Conservation (phyloP, 768 basidiomycete species). For the Leucosporidium creatinivorum region DNA sequence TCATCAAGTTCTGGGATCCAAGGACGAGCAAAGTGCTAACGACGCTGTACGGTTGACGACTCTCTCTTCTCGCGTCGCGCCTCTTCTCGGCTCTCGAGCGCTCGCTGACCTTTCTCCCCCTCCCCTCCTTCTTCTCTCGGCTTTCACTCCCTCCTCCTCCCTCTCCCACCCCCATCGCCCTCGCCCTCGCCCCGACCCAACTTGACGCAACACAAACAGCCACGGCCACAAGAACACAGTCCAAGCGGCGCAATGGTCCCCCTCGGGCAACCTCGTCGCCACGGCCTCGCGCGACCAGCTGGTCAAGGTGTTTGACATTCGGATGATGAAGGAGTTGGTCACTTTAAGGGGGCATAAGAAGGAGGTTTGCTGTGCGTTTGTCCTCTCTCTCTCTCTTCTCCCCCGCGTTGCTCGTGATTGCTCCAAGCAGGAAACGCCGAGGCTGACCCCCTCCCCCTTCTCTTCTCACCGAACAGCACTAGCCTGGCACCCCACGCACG, state of each 20-base stretch:
- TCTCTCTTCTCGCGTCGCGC: constrained; percentile 11
- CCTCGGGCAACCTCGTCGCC: constrained; percentile 86
- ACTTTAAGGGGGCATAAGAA: constrained; percentile 93
- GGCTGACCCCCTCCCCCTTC: neutral
- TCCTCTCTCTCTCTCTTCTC: neutral
- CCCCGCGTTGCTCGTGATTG: neutral
- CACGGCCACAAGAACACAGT: constrained; percentile 97
- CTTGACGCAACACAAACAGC: constrained; percentile 45
- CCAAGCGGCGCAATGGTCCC: constrained; percentile 86
- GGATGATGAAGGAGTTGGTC: constrained; percentile 92
- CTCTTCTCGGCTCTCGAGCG: too few relatives aligned
- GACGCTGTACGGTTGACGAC: constrained; percentile 58
- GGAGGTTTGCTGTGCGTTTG: constrained; percentile 81
- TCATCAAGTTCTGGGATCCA: constrained; percentile 99
- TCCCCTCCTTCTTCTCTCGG: neutral
- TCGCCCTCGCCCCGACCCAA: neutral
- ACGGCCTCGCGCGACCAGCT: constrained; percentile 93
- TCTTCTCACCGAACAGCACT: constrained; percentile 52
- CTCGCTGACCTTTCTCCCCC: neutral
- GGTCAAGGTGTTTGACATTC: constrained; percentile 92
- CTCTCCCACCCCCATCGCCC: neutral
- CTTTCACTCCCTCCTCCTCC: constrained; percentile 8
- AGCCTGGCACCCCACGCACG: constrained; percentile 93
- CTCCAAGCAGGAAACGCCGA: neutral
- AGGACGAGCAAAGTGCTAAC: constrained; percentile 82